These are phyloP conservation scores for Aspergillus taichungensis DNA, from an alignment of 495 filamentous ascomycete genomes.

Conservation along the genomic window DNA sequence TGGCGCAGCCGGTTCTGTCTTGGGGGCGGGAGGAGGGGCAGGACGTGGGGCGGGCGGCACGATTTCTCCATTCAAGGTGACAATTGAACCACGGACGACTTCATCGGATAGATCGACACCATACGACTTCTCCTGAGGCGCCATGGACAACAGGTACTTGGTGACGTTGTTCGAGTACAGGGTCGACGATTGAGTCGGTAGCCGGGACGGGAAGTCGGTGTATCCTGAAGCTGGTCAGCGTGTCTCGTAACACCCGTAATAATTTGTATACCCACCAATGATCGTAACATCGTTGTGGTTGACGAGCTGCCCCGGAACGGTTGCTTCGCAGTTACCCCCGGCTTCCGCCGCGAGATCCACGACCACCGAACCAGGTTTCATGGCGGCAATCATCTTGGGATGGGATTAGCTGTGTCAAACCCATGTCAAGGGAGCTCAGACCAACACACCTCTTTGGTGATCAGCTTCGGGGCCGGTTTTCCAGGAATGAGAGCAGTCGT, in stretches of 20 bases:
- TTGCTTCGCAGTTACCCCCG: slow-evolving; percentile 73
- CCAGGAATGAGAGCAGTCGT: slow-evolving; percentile 78
- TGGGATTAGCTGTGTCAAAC: background rate
- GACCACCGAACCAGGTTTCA: slow-evolving; percentile 75
- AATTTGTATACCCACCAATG: slow-evolving; percentile 48
- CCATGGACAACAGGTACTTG: slow-evolving; percentile 71
- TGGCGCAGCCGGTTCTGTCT: slow-evolving; percentile 35
- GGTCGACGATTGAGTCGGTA: slow-evolving; percentile 74
- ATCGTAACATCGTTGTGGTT: slow-evolving; percentile 67
- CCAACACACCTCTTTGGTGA: slow-evolving; percentile 48
- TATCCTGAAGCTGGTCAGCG: slow-evolving; percentile 44
- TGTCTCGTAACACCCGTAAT: background rate
- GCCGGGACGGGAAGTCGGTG: slow-evolving; percentile 69
- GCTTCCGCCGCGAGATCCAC: slow-evolving; percentile 76
- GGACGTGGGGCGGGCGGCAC: slow-evolving; percentile 63
- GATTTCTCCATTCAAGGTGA: slow-evolving; percentile 63
- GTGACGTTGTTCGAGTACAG: slow-evolving; percentile 84
- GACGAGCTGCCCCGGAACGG: slow-evolving; percentile 55
- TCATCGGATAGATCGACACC: slow-evolving; percentile 69
- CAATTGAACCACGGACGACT: slow-evolving; percentile 70
- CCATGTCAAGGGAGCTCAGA: too few species aligned
- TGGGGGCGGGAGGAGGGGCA: slow-evolving; percentile 56
- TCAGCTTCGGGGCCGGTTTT: slow-evolving; percentile 63
- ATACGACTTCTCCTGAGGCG: slow-evolving; percentile 62
- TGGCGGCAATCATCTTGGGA: slow-evolving; percentile 55